Percentiles rank a stretch among this genome's conserved stretches.
Evolutionary conservation across 371 early-diverging fungal species (phyloP).

Genomic region (Mucor lusitanicus): DNA sequence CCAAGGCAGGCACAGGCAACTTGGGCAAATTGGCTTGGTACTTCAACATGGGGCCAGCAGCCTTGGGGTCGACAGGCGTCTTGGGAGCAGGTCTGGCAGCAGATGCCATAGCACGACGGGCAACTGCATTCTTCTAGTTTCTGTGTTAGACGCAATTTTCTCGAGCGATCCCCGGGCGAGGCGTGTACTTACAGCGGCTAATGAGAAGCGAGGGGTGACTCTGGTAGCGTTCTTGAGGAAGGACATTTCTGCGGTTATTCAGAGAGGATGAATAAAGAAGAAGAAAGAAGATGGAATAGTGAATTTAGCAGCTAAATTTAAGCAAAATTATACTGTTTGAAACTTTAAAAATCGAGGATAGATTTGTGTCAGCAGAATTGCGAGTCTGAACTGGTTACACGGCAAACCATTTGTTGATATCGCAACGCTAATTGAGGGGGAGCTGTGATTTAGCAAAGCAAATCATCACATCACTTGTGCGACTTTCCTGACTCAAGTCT

Average conservation of each 20-base stretch:
- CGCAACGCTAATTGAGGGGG: conserved; percentile 9
- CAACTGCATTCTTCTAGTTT: conserved; percentile 7
- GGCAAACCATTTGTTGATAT: not conserved
- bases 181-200: conserved; percentile 23
- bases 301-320: conserved; percentile 7
- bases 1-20: conserved; percentile 88
- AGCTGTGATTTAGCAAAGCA: not conserved
- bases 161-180: not conserved
- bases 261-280: not conserved
- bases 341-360: conserved; percentile 6
- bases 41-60: conserved; percentile 62
- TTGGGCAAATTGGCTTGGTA: conserved; percentile 76
- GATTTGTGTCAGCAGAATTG: conserved; percentile 27
- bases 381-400: conserved; percentile 9
- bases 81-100: conserved; percentile 32
- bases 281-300: conserved; percentile 10
- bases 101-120: conserved; percentile 15
- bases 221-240: conserved; percentile 16
- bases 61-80: conserved; percentile 47
- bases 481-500: conserved; percentile 1
- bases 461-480: not conserved
- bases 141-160: not conserved
- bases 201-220: conserved; percentile 19
- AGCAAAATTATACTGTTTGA: not conserved
- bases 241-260: conserved; percentile 12